Evolutionary conservation across 345 rosid genomes (phyloP).

Genomic region (Reutealis trisperma): DNA sequence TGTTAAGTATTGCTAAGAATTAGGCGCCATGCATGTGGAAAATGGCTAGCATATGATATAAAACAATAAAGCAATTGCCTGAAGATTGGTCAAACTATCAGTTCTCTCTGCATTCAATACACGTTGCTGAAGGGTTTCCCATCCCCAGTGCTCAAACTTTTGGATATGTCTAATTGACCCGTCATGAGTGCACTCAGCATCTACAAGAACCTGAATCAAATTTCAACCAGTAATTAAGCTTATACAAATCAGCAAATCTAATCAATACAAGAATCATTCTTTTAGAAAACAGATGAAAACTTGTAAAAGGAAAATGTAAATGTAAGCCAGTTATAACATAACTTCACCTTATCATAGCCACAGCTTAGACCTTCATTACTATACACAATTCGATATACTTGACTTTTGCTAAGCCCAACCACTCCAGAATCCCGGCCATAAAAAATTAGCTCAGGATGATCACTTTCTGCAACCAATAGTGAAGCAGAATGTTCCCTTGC

Average conservation of each 20-base stretch:
- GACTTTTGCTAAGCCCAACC: slow-evolving; percentile 56
- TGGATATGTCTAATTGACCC: slow-evolving; percentile 88
- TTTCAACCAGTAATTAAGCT: slow-evolving; percentile 18
- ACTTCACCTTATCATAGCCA: slow-evolving; percentile 83
- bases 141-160: slow-evolving; percentile 95
- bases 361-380: slow-evolving; percentile 34
- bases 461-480: slow-evolving; percentile 30
- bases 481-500: slow-evolving; percentile 36
- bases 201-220: slow-evolving; percentile 79
- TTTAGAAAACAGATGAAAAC: background rate
- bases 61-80: slow-evolving; percentile 44
- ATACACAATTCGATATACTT: slow-evolving; percentile 45
- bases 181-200: slow-evolving; percentile 99
- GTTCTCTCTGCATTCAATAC: slow-evolving; percentile 81
- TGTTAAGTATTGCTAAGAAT: background rate
- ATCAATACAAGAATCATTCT: background rate
- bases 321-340: background rate
- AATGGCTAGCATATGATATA: background rate
- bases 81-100: slow-evolving; percentile 68
- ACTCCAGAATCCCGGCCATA: slow-evolving; percentile 79
- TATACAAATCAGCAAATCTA: background rate
- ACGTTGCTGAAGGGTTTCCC: slow-evolving; percentile 87
- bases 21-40: background rate
- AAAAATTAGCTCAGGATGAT: slow-evolving; percentile 65
- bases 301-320: background rate